Base-by-base conservation (phyloP, 768 basidiomycete species). In the Kwoniella europaea region DNA sequence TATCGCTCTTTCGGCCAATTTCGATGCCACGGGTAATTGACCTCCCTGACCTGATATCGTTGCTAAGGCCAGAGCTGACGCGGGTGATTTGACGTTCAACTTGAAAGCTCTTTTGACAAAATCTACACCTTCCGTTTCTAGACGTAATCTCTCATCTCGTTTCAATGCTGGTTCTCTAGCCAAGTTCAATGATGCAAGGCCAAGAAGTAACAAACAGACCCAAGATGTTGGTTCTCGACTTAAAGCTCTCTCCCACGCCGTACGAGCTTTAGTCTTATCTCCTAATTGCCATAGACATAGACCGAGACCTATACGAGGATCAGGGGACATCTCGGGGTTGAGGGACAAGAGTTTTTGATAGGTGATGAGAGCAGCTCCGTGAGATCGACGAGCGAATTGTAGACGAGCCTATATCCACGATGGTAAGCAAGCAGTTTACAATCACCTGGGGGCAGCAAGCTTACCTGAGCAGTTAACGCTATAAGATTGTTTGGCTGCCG, bases 251-350 rank as follows among this genome's bases (percentile, higher is more conserved):
- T 94, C 88, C 96, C 97, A 99, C 0, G 96, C 96, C 24, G 88
- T 88, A 74, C 89, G 90, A 0, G 96, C 97, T 74, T 90, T 91
- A 2, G 87, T 86, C 71, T 90, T 91, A 75, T 96, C 89, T 69
- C 91, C 91, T 85, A 97, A 86, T 4, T 91, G 89, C 93, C 93
- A 98, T 22, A 94, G 86, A 83, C 96, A 98, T 4, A 99, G 85
- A 10, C 97, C 97, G 52, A 98, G 93, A 18, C 97, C 97, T 68
- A 98, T 91, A 7, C 97, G 89, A 43, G 97, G 96, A 82, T 99
- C 96, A 0, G 96, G 97, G 27, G 87, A 85, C 84, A 92, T 94
- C 18, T 87, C 84, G 0, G 96, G 94, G 66, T 89, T 90, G 53
- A 91, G 87, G 41, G 88, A 86, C 12, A 98, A 86, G 10, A 95